Base-by-base conservation (phyloP, 2,329 filamentous ascomycete genomes). In the Escovopsis sp. region DNA sequence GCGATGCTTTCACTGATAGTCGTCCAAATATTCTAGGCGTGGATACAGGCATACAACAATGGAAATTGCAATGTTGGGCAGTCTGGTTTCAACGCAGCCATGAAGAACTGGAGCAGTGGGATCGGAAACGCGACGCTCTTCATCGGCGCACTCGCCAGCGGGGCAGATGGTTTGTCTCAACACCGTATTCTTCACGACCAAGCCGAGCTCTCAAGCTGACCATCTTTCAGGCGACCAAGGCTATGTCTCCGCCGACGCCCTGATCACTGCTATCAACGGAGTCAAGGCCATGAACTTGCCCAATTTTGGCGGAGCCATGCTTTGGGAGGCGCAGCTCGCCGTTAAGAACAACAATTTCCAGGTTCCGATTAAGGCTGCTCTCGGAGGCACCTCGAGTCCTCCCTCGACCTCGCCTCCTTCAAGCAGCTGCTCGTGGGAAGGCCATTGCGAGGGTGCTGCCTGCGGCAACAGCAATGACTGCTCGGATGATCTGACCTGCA, bases 261-360 rank as follows among this genome's bases (percentile, higher is more conserved):
- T 79, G 15, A 53, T 50, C 14, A 45, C 54, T 16, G 57, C 75
- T 19, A 62, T 78, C 41, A 37, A 59, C 21, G 32, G 35, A 6
- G 44, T 45, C 16, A 73, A 72, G 47, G 57, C 53, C 29, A 65
- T 66, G 53, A 52, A 55, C 25, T 76, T 69, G 46, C 52, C 58
- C 3, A 75, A 65, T 51, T 77, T 79, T 44, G 74, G 72, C 5
- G 75, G 75, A 18, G 63, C 76, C 12, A 78, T 79, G 74, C 60
- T 77, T 51, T 79, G 73, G 75, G 75, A 79, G 51, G 66, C 60
- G 17, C 71, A 75, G 54, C 60, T 67, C 4, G 70, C 65, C 40
- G 54, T 53, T 9, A 76, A 75, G 50, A 28, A 49, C 4, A 70
- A 68, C 1, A 73, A 72, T 46, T 54, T 30, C 28, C 36, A 46